phyloP scores from a whole-genome alignment of 2,329 filamentous ascomycete species.

The Neurospora sp. region DNA sequence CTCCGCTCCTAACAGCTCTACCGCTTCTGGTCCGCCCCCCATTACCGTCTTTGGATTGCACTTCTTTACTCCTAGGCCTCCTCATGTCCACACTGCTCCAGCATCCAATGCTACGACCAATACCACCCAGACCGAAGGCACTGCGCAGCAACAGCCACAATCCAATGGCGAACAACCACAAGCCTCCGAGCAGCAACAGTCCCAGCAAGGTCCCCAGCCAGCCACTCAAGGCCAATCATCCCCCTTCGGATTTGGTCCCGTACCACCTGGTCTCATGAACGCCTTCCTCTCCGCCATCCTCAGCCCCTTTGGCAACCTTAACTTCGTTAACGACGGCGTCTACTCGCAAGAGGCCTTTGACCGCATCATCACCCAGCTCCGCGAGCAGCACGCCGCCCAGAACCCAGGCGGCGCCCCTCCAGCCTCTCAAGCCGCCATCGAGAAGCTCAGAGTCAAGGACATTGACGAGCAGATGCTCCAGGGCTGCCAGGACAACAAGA shows the following conservation, averaged over 20 bases:
- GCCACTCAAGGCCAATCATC: conserved; percentile 1
- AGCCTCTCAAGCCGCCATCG: conserved; percentile 12
- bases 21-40: background rate
- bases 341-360: conserved; percentile 14
- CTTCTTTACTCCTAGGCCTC: conserved; percentile 3
- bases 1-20: background rate
- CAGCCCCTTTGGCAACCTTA: conserved; percentile 11
- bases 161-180: background rate
- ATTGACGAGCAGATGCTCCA: conserved; percentile 13
- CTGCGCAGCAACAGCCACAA: conserved; percentile 3
- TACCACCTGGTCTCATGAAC: conserved; percentile 2
- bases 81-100: background rate
- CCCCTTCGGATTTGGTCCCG: background rate
- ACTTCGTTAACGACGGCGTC: conserved; percentile 11
- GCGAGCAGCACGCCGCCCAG: conserved; percentile 6
- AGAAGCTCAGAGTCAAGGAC: conserved; percentile 9
- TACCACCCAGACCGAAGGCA: background rate
- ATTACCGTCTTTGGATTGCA: conserved; percentile 6
- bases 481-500: conserved; percentile 5
- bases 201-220: background rate
- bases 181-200: conserved; percentile 2
- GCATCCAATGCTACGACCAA: background rate
- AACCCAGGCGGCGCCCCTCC: conserved; percentile 11
- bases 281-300: conserved; percentile 5
- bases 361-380: conserved; percentile 12